Percentiles rank a stretch among this genome's conserved stretches.
phyloP scores from a whole-genome alignment of 2,329 filamentous ascomycete species.

The Exophiala oligosperma region DNA sequence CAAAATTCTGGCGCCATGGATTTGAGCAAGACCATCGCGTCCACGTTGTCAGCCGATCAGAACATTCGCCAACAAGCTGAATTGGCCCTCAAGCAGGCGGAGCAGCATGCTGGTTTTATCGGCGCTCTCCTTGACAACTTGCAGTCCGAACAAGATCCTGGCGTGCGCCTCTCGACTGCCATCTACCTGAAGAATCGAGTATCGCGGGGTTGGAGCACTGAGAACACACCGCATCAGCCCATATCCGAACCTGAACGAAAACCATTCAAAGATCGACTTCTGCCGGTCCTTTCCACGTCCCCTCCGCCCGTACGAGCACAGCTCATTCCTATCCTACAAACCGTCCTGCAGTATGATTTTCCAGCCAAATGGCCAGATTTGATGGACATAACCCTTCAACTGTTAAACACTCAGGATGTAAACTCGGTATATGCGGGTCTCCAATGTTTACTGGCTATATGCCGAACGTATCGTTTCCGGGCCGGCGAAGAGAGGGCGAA shows the following conservation, averaged over 20 bases:
- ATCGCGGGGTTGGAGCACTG: slow-evolving; percentile 87
- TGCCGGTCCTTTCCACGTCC: slow-evolving; percentile 82
- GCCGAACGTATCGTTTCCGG: slow-evolving; percentile 94
- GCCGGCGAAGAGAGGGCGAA: slow-evolving; percentile 76
- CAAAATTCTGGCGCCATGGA: slow-evolving; percentile 23
- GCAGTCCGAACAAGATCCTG: slow-evolving; percentile 80
- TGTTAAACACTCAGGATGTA: slow-evolving; percentile 83
- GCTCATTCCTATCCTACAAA: slow-evolving; percentile 90
- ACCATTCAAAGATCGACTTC: slow-evolving; percentile 80
- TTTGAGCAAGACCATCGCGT: slow-evolving; percentile 63
- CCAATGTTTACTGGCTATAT: slow-evolving; percentile 91
- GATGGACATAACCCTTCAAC: slow-evolving; percentile 85
- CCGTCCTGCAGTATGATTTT: slow-evolving; percentile 94
- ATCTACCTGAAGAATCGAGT: slow-evolving; percentile 98
- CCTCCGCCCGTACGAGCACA: slow-evolving; percentile 83
- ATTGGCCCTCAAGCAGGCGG: slow-evolving; percentile 74
- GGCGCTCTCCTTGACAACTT: slow-evolving; percentile 89
- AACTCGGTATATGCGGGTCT: slow-evolving; percentile 87
- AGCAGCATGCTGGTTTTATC: slow-evolving; percentile 85
- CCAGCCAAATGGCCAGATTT: slow-evolving; percentile 92
- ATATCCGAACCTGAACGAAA: slow-evolving; percentile 89
- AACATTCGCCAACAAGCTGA: slow-evolving; percentile 63
- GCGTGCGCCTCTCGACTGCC: slow-evolving; percentile 83
- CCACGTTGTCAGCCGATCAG: slow-evolving; percentile 63
- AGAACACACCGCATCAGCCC: slow-evolving; percentile 68